A percentile compares a stretch with the other conserved stretches of the same genome.
These are phyloP conservation scores for Colletotrichum sp. DNA, from an alignment of 2,329 filamentous ascomycete genomes.

Conservation along the genomic window DNA sequence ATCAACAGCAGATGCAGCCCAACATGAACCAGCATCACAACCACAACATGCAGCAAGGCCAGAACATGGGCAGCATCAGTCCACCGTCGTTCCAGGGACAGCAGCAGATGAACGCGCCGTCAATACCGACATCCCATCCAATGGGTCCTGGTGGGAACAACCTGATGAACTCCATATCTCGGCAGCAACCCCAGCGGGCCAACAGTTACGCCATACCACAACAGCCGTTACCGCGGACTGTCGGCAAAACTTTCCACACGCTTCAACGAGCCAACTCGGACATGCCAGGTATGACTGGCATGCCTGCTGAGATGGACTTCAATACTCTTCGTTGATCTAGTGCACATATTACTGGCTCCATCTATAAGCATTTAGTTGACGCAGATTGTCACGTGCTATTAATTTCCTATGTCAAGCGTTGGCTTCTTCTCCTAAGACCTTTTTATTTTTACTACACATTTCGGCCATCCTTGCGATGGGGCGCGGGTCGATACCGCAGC, in stretches of 20 bases:
- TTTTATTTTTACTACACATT: background rate
- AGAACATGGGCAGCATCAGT: slow-evolving; percentile 18
- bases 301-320: slow-evolving; percentile 22
- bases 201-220: slow-evolving; percentile 47
- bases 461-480: background rate
- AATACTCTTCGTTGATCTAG: slow-evolving; percentile 7
- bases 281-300: slow-evolving; percentile 22
- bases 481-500: background rate
- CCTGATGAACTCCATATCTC: slow-evolving; percentile 25
- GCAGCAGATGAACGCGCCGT: slow-evolving; percentile 20
- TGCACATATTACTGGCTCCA: background rate
- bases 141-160: slow-evolving; percentile 26
- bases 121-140: slow-evolving; percentile 29
- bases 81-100: slow-evolving; percentile 11
- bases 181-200: slow-evolving; percentile 39
- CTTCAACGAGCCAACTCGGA: slow-evolving; percentile 52
- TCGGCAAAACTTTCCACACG: slow-evolving; percentile 53
- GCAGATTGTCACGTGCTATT: background rate
- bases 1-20: slow-evolving; percentile 35
- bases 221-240: slow-evolving; percentile 43
- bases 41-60: slow-evolving; percentile 30
- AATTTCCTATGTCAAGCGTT: background rate
- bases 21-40: slow-evolving; percentile 34
- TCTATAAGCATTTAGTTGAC: background rate
- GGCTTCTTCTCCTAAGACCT: background rate